Evolutionary conservation across 1,139 yeast genomes (phyloP), one percentile per base, ranked within the genome.

Genomic region (Kodamaea sp.): DNA sequence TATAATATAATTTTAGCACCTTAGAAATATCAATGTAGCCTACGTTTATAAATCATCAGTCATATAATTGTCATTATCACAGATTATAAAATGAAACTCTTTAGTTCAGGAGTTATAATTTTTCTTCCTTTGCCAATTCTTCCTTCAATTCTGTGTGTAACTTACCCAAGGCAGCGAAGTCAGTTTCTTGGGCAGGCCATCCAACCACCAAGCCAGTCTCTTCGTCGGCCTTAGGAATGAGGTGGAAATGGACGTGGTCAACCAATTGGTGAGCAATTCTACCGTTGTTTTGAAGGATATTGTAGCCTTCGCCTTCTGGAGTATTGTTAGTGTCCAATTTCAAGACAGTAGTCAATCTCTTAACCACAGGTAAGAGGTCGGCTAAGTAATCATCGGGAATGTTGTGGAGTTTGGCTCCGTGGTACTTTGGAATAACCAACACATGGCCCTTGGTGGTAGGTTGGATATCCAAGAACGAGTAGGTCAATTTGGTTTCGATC

Each of bases 201-300:
- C 92, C 96, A 23, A 90, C 89, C 23, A 71, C 73, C 44, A 90
- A 73, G 0, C 97, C 97, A 12, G 89, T 68, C 24, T 72, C 72
- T 2, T 59, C 67, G 48, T 80, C 80, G 39, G 73, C 73, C 73
- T 90, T 90, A 28, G 98, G 98, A 53, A 92, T 92, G 61, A 92
- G 77, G 58, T 92, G 98, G 74, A 92, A 85, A 61, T 90, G 98
- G 38, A 90, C 97, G 59, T 92, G 98, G 52, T 85, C 95, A 41
- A 92, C 97, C 39, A 73, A 80, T 63, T 92, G 97, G 58, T 90
- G 97, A 15, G 97, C 97, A 55, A 89, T 81, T 51, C 85, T 64
- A 24, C 97, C 97, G 50, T 92, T 90, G 70, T 92, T 92, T 62
- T 90, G 97, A 46, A 90, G 71, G 19, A 90, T 61, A 57, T 90